Evolutionary conservation across 2,329 filamentous ascomycete genomes (phyloP).

Genomic region (Fusarium sp.): DNA sequence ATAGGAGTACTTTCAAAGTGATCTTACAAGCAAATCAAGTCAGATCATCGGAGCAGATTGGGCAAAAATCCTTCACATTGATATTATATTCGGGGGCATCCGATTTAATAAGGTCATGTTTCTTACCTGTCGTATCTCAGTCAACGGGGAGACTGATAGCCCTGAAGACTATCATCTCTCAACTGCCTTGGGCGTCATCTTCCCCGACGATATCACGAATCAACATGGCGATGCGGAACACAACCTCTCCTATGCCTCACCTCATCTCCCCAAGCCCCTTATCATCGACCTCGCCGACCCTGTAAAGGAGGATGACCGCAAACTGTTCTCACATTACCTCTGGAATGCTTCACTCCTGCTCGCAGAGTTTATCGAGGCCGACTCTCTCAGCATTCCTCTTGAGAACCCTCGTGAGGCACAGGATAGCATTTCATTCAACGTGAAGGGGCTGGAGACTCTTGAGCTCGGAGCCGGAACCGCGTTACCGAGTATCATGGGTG

Average conservation of each 20-base stretch:
- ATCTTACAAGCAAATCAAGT: not conserved
- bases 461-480: slow-evolving; percentile 75
- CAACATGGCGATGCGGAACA: slow-evolving; percentile 71
- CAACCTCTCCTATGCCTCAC: slow-evolving; percentile 67
- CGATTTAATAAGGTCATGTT: slow-evolving; percentile 51
- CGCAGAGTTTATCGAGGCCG: slow-evolving; percentile 64
- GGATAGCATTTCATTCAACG: slow-evolving; percentile 50
- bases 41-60: not conserved
- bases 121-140: slow-evolving; percentile 50
- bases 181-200: slow-evolving; percentile 68
- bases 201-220: slow-evolving; percentile 73
- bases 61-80: not conserved
- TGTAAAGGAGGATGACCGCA: slow-evolving; percentile 61
- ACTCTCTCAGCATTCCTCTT: slow-evolving; percentile 47
- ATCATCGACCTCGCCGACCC: slow-evolving; percentile 59
- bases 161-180: slow-evolving; percentile 70
- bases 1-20: not conserved
- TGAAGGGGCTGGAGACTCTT: slow-evolving; percentile 62
- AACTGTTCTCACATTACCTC: slow-evolving; percentile 75
- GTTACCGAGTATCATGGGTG: slow-evolving; percentile 60
- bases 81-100: not conserved
- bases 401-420: slow-evolving; percentile 21
- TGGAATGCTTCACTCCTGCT: slow-evolving; percentile 73
- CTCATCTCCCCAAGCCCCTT: slow-evolving; percentile 56
- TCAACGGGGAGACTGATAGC: slow-evolving; percentile 41